Evolutionary conservation across 768 basidiomycete genomes (phyloP), one percentile per base, ranked within the genome.

Genomic region (Austroboletus eburneus): DNA sequence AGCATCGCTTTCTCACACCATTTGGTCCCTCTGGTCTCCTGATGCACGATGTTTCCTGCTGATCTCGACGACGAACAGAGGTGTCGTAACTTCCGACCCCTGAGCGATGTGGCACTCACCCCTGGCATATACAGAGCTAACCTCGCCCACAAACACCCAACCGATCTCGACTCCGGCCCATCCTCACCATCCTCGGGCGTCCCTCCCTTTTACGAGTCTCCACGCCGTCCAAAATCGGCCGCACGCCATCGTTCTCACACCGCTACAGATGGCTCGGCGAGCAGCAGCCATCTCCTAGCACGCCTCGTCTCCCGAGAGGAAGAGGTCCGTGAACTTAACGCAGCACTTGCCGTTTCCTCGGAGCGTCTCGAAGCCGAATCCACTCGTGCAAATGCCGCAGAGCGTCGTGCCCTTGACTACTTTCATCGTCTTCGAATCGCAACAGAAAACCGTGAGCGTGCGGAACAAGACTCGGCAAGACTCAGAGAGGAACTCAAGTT

Each of bases 401-500:
- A 76, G 50, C 64, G 64, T 33, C 70, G 74, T 32, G 73, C 73
- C n/a, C 61, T 73, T 36, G 75, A 75, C 38, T 67, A 75, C 50
- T 73, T 72, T 20, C 60, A 65, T 43, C 66, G 70, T 21, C 61
- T 77, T 45, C 69, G 68, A 39, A 58, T 64, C 33, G 69, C 68
- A 9, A 72, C 69, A 22, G 71, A 73, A 12, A 68, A 64, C 27
- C 68, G 73, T 33, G 50, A 66, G 7, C 57, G 59, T 12, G 59
- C 73, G 1, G 70, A 75, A 50, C 68, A 67, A 18, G 72, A 76
- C 3, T 52, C 63, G 0, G 61, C 66, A 12, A 61, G 68, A 29
- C 60, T 65, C 3, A 58, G 60, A 35, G 72, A 76, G 51, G 75
- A 77, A 49, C 61, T 78, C 30, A 67, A 65, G 40, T 45, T 73